Evolutionary conservation across 2,329 filamentous ascomycete genomes (phyloP), one percentile per base, ranked within the genome.

Genomic region (Orbilia brochopaga): DNA sequence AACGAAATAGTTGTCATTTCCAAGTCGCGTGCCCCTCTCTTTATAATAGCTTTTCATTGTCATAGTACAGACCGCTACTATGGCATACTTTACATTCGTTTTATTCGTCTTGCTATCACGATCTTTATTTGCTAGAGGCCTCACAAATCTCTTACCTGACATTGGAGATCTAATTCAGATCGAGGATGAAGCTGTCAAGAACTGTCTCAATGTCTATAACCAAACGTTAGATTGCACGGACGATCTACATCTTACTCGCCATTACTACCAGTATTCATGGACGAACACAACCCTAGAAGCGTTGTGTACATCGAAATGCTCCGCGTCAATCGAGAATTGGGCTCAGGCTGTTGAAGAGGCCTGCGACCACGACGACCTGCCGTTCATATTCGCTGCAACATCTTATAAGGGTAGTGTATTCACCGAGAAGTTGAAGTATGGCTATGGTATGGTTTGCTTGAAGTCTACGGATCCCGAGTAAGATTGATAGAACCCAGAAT

Each of bases 211-310:
- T n/a, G 57, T 46, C 7, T 61, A 53, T 27, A 61, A 61, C 15
- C 10, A 53, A 10, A 61, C 57, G 3, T 23, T 61, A 19, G 48
- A 61, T 53, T 61, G 57, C 21, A 40, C 48, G 1, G 21, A 24
- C 2, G 19, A 53, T 13, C 27, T 61, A 15, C 17, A 27, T 19
- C 35, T 61, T 7, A 46, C 40, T 42, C 57, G 57, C 13, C 30
- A 61, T 27, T 61, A 61, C 8, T 61, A 61, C n/a, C 57, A 61
- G 21, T 53, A 61, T 13, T 1, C 37, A 40, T 61, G 57, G 57
- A 61, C 44, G 27, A 30, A 17, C 4, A 21, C 21, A 44, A 61
- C 5, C 15, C 48, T 61, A 13, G 23, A 40, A 37, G 48, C n/a
- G 11, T 37, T 61, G 27, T 61, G 57, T 32, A 61, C 57, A 37